Evolutionary conservation across 2,329 filamentous ascomycete species (phyloP).

Genomic region (Alternaria gansuensis): DNA sequence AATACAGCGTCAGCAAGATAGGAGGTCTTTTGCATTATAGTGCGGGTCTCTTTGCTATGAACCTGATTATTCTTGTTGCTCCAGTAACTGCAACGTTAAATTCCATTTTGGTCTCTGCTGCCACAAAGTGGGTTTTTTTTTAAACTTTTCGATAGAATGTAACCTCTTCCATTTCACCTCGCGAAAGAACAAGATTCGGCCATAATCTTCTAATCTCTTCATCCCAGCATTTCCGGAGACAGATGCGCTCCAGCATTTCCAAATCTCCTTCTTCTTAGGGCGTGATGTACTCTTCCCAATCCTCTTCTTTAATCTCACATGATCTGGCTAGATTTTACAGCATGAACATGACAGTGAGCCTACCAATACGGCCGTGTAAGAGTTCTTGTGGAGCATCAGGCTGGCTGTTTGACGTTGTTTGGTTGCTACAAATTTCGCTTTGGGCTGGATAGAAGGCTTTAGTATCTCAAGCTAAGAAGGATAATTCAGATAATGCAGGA

Average conservation of each 20-base stretch:
- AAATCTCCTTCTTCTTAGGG: background rate
- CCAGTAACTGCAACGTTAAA: background rate
- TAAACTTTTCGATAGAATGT: background rate
- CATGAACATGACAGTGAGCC: background rate
- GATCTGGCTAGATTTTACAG: background rate
- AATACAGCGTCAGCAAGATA: background rate
- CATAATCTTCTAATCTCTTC: background rate
- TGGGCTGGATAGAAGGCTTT: too few species aligned
- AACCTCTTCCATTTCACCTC: background rate
- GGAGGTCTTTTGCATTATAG: background rate
- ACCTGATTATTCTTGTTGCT: background rate
- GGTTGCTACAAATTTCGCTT: too few species aligned
- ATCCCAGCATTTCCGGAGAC: background rate
- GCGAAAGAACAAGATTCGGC: background rate
- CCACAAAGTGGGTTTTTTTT: background rate
- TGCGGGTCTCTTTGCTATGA: background rate
- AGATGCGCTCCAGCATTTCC: background rate
- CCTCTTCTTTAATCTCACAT: background rate
- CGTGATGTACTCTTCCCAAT: slow-evolving; percentile 1
- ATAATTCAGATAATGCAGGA: background rate
- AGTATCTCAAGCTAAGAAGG: too few species aligned
- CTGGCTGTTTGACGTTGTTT: background rate
- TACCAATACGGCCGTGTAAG: background rate
- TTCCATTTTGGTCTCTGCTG: background rate
- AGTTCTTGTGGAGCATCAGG: background rate